Base-by-base conservation (phyloP, 2,329 filamentous ascomycete genomes). In the Cladosporium sp. region DNA sequence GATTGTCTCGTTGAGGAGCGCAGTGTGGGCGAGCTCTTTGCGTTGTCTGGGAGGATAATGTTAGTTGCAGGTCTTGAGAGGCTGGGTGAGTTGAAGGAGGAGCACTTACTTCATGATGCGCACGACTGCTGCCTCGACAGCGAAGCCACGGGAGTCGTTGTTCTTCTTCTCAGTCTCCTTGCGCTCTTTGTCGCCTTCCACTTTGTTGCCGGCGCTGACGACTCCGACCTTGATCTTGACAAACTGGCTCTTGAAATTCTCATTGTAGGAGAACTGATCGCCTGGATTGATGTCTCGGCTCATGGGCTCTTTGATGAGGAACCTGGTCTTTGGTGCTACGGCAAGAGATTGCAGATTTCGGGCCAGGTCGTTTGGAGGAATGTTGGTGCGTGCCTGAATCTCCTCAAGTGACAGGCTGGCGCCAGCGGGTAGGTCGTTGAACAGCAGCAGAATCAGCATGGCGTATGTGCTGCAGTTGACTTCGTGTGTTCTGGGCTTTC, bases 381-480 rank as follows among this genome's bases (percentile, higher is more conserved):
- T 94, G 57, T 85, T 87, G 1, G 91, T 95, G 58, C 78, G 78
- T 5, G 81, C 83, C 64, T 93, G 86, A 22, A 97, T 93, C 55
- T 95, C 88, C 49, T 93, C 86, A 51, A 78, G 82, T 0, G 75
- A 80, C 7, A 84, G 63, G 13, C 27, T 41, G 47, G 75, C 67
- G 25, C 71, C 74, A 0, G 70, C 59, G 2, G 72, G 67, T 0
- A 94, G 62, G 32, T 92, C 83, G 62, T 97, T 97, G 77, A 97
- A 98, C 0, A 96, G 79, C 38, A 95, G 68, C 16, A 98, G 70
- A 19, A 97, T 83, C 16, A 96, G 73, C 88, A 97, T 95, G 60
- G 84, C 89, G 65, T 93, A 93, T 0, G 93, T 97, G 1, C 90
- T 86, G 16, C 95, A 90, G 54, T 90, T 95, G 49, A 98, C 75